A percentile compares a stretch with the other conserved stretches of the same genome.
Evolutionary conservation across 345 rosid species (phyloP).

Genomic region (Pistacia atlantica): DNA sequence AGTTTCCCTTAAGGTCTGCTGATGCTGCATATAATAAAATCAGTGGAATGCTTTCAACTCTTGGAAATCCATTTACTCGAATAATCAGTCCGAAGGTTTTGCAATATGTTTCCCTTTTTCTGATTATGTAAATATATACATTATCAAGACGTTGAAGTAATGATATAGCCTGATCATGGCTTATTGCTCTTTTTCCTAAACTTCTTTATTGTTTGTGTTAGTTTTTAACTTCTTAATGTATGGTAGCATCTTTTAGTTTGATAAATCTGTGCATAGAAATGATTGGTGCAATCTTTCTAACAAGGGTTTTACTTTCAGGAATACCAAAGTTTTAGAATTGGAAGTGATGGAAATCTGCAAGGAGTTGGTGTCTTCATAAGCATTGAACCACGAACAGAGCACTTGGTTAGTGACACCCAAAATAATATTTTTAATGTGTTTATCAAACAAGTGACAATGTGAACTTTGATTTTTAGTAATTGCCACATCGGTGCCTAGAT

Average conservation of each 20-base stretch:
- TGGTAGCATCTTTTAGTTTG: neutral
- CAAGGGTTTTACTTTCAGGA: constrained; percentile 53
- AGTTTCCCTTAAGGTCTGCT: constrained; percentile 78
- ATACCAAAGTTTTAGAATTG: constrained; percentile 84
- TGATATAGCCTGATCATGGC: too few species aligned
- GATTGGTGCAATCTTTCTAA: neutral
- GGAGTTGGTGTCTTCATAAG: constrained; percentile 84
- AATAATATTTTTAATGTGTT: neutral
- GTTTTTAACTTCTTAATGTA: neutral
- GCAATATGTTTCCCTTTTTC: neutral
- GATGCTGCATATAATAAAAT: constrained; percentile 80
- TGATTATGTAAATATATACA: neutral
- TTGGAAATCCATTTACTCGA: constrained; percentile 90
- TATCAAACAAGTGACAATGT: neutral
- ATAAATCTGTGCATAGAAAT: neutral
- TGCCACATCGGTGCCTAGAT: neutral
- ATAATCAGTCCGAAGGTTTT: constrained; percentile 86
- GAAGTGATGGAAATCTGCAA: constrained; percentile 87
- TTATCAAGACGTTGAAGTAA: too few species aligned
- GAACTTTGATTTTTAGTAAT: neutral
- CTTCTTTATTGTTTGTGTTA: neutral
- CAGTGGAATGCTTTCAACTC: constrained; percentile 85
- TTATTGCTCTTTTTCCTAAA: neutral
- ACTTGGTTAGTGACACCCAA: constrained; percentile 59
- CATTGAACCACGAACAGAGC: constrained; percentile 76